These are phyloP conservation scores for Mucor sp. DNA, from an alignment of 371 early-diverging fungal genomes.

Conservation along the genomic window DNA sequence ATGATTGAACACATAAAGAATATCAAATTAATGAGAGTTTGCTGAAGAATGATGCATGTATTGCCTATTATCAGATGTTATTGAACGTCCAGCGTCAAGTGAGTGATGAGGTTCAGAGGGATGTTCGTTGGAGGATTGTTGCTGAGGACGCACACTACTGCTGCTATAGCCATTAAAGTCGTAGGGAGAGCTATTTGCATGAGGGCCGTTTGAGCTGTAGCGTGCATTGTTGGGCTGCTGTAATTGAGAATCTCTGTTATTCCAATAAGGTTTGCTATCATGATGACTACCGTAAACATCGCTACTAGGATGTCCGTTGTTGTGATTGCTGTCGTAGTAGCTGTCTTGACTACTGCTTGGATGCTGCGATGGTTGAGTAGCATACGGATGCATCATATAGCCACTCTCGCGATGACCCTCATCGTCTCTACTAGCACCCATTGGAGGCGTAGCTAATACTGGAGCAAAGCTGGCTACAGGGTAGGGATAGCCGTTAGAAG, in stretches of 20 bases:
- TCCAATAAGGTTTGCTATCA: constrained; percentile 8
- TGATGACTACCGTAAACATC: not conserved
- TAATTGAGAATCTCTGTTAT: not conserved
- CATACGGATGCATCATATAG: constrained; percentile 24
- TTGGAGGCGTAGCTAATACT: constrained; percentile 5
- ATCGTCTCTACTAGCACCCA: constrained; percentile 10
- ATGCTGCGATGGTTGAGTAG: constrained; percentile 3
- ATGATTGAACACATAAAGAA: not conserved
- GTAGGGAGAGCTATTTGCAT: not conserved
- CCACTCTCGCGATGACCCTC: constrained; percentile 10
- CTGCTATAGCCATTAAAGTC: constrained; percentile 16
- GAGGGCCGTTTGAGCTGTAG: not conserved
- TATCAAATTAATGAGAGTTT: constrained; percentile 12
- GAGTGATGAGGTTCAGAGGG: constrained; percentile 4
- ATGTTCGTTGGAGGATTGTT: not conserved
- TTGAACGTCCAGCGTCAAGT: constrained; percentile 32
- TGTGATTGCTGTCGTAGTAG: constrained; percentile 7
- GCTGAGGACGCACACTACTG: constrained; percentile 12
- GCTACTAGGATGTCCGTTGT: not conserved
- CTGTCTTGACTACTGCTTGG: constrained; percentile 4
- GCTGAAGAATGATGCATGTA: constrained; percentile 19
- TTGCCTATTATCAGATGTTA: constrained; percentile 20
- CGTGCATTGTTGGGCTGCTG: not conserved
- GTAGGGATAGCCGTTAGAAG: constrained; percentile 15
- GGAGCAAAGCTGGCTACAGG: constrained; percentile 10